These are phyloP conservation scores for Cyberlindnera mrakii DNA, from an alignment of 805 yeast genomes.

Conservation along the genomic window DNA sequence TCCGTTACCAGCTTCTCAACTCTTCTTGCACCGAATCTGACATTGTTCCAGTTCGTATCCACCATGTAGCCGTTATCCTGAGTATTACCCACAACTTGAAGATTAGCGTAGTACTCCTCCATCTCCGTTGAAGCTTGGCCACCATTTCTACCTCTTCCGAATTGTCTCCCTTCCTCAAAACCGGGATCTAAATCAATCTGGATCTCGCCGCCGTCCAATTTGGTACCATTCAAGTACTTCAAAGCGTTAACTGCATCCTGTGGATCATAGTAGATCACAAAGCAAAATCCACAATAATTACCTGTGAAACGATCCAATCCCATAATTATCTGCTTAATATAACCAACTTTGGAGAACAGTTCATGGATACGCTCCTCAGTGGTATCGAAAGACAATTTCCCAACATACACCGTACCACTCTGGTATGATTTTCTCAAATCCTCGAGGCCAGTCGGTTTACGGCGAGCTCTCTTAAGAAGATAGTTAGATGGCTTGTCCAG, in stretches of 20 bases:
- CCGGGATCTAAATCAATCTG: slow-evolving; percentile 95
- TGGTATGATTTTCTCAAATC: slow-evolving; percentile 60
- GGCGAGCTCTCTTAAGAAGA: slow-evolving; percentile 55
- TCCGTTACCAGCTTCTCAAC: slow-evolving; percentile 13
- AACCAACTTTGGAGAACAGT: slow-evolving; percentile 70
- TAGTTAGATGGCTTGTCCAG: slow-evolving; percentile 70
- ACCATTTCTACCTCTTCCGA: slow-evolving; percentile 88
- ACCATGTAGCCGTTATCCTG: neutral
- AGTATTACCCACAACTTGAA: neutral
- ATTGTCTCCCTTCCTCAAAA: slow-evolving; percentile 90
- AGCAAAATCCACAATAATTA: slow-evolving; percentile 97
- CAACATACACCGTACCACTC: slow-evolving; percentile 82
- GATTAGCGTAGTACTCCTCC: slow-evolving; percentile 3
- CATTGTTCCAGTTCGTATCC: slow-evolving; percentile 9
- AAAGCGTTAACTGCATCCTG: slow-evolving; percentile 76
- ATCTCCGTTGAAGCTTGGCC: slow-evolving; percentile 82
- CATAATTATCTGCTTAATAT: slow-evolving; percentile 78
- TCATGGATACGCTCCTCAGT: slow-evolving; percentile 94
- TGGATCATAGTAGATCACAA: slow-evolving; percentile 67
- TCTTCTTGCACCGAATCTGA: slow-evolving; percentile 29
- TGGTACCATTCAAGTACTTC: slow-evolving; percentile 75
- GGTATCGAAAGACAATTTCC: slow-evolving; percentile 82
- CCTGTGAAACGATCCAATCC: slow-evolving; percentile 86
- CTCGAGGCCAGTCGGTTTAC: slow-evolving; percentile 43
- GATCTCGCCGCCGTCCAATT: slow-evolving; percentile 74